phyloP scores from a whole-genome alignment of 129 eudicot species.

The Centella asiatica region DNA sequence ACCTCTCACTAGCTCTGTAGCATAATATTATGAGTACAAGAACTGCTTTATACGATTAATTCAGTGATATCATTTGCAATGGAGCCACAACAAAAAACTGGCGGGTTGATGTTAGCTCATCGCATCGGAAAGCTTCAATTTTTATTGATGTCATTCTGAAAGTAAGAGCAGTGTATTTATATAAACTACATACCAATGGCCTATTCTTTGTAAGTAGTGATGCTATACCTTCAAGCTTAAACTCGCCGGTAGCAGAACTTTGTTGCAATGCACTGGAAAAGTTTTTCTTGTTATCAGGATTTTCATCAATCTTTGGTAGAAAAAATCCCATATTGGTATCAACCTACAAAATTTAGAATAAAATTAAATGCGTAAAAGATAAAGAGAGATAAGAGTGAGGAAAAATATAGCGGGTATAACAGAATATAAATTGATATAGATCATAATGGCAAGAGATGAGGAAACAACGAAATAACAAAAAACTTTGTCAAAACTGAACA shows the following conservation, averaged over 20 bases:
- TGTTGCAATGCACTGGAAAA: conserved; percentile 3
- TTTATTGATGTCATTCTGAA: no score
- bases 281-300: not conserved
- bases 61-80: no score
- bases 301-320: not conserved
- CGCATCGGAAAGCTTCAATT: no score
- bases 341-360: conserved; percentile 1
- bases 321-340: not conserved
- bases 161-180: not conserved
- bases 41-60: no score
- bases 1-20: no score
- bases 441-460: not conserved
- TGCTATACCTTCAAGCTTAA: not conserved
- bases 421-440: not conserved
- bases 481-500: not conserved
- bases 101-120: no score
- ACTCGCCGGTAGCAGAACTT: not conserved
- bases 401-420: not conserved
- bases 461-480: not conserved
- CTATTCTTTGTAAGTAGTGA: no score
- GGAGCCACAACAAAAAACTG: no score
- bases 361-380: not conserved
- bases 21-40: no score
- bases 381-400: not conserved
- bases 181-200: no score